Base-by-base conservation (phyloP, 1,284 basidiomycete species). In the Phylloboletellus chloephorus region DNA sequence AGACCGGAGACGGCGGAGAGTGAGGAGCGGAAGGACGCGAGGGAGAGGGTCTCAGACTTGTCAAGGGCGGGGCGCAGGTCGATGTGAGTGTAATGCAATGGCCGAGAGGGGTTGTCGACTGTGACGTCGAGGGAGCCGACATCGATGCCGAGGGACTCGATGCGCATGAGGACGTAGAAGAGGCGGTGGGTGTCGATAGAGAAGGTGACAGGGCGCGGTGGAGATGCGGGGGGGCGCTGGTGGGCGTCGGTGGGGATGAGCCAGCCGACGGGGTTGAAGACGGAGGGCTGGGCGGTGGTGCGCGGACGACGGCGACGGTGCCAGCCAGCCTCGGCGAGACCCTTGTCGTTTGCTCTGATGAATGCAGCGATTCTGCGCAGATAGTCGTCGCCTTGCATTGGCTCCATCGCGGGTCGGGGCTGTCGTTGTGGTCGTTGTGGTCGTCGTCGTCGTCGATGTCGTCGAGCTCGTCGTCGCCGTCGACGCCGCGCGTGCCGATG, bases 81-180 rank as follows among this genome's bases (percentile, higher is more conserved):
- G 39, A 85, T 63, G 49, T 79, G 77, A 53, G 83, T 70, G 54
- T 83, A 87, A 60, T 73, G 82, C 69, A 84, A 80, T 13, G 85
- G 86, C 17, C 82, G 74, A 25, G 81, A 79, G 9, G 83, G 80
- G 47, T 68, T 74, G 53, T 83, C 74, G 41, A 89, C 68, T 29
- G 73, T 74, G 46, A 87, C 77, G 59, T 95, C 91, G 43, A 95
- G 73, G n/a, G 82, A 77, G 38, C 90, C 91, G 24, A 88, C 73
- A 37, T 78, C 66, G 41, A 88, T 67, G 11, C 79, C 82, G 24
- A 88, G 64, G 3, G 78, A 88, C 62, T 95, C 90, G 50, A 93
- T 74, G 32, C 88, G 83, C 65, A 93, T 83, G 42, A 95, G 74
- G 49, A 91, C 65, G 63, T 93, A 95, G 73, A 87, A 90, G 9